A percentile compares a stretch with the other conserved stretches of the same genome.
Conservation (phyloP, 306 rosid genomes). For the Rosa chinensis region DNA sequence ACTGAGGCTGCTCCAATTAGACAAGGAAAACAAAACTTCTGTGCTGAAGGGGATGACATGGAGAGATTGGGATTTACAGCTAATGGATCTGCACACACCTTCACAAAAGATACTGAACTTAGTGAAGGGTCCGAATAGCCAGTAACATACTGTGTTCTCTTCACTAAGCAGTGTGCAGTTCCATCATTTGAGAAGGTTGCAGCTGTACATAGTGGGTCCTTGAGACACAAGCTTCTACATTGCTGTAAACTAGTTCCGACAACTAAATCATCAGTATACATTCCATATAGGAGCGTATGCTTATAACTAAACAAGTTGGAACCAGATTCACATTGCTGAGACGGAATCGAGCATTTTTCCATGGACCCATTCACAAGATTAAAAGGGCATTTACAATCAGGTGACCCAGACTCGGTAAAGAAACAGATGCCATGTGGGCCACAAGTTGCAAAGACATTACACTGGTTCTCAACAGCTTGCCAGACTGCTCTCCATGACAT, state of each 20-base stretch:
- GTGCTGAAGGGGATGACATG: constrained; percentile 33
- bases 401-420: constrained; percentile 44
- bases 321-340: constrained; percentile 44
- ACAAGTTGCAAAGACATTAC: constrained; percentile 80
- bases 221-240: constrained; percentile 57
- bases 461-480: constrained; percentile 87
- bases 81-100: constrained; percentile 62
- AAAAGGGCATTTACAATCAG: constrained; percentile 63
- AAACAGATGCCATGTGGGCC: constrained; percentile 61
- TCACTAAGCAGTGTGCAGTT: constrained; percentile 54
- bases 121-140: constrained; percentile 68
- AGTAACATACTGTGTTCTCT: constrained; percentile 52
- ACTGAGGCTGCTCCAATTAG: constrained; percentile 58
- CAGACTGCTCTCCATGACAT: constrained; percentile 71
- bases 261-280: constrained; percentile 52
- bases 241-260: constrained; percentile 45
- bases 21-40: constrained; percentile 50
- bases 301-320: constrained; percentile 36
- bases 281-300: constrained; percentile 54
- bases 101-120: constrained; percentile 61
- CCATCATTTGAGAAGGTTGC: constrained; percentile 72
- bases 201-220: constrained; percentile 52
- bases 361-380: constrained; percentile 29
- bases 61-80: constrained; percentile 55
- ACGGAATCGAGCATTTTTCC: constrained; percentile 49